phyloP scores from a whole-genome alignment of 2,329 filamentous ascomycete species.

The Sporothrix schenckii region DNA sequence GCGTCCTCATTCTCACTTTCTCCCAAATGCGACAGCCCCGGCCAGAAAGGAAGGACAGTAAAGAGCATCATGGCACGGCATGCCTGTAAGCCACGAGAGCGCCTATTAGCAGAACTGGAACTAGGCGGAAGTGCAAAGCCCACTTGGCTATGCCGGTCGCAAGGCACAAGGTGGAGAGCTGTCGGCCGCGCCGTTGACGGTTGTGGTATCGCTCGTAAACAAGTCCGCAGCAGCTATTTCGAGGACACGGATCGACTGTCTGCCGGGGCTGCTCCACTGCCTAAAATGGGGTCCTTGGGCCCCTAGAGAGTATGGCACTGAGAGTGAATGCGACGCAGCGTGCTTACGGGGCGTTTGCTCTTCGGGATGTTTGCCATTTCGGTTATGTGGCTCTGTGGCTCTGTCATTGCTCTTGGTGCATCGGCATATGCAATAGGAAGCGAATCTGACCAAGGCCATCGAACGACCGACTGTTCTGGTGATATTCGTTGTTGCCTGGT shows the following conservation, averaged over 20 bases:
- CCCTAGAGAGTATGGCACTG: conserved; percentile 2
- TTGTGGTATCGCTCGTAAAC: conserved; percentile 28
- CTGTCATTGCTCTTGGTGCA: conserved; percentile 6
- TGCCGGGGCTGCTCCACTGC: conserved; percentile 27
- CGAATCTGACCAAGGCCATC: neutral
- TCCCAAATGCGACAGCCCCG: neutral
- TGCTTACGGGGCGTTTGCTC: conserved; percentile 1
- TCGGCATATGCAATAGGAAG: conserved; percentile 1
- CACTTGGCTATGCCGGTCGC: conserved; percentile 1
- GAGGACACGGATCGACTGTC: conserved; percentile 13
- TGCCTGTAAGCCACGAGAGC: conserved; percentile 24
- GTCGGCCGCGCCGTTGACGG: conserved; percentile 27
- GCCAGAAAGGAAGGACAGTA: neutral
- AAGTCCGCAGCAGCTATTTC: conserved; percentile 2
- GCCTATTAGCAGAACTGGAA: neutral
- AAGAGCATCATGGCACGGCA: neutral
- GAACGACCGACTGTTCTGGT: neutral
- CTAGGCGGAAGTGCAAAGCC: neutral
- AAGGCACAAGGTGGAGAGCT: conserved; percentile 24
- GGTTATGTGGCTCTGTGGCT: neutral
- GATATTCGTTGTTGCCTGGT: neutral
- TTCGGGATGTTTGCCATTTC: neutral
- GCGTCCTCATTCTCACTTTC: neutral
- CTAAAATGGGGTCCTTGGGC: neutral
- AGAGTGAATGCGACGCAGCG: neutral